Evolutionary conservation across 1,139 yeast genomes (phyloP).

Genomic region (Blastobotrys illinoisensis): DNA sequence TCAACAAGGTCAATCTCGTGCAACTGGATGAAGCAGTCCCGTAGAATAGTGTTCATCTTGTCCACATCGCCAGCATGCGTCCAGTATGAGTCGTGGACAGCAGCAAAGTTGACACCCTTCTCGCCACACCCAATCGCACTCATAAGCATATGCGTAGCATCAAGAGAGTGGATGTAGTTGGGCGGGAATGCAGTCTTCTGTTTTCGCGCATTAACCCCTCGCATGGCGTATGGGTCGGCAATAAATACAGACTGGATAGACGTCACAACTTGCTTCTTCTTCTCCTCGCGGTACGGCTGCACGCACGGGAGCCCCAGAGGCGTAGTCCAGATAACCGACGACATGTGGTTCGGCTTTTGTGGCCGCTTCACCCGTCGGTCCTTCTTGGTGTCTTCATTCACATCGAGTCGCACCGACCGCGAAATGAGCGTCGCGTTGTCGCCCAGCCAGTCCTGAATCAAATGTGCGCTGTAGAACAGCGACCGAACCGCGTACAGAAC

Average conservation of each 20-base stretch:
- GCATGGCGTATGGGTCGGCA: slow-evolving; percentile 75
- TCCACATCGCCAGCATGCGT: slow-evolving; percentile 88
- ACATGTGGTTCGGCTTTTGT: slow-evolving; percentile 45
- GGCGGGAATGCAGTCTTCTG: slow-evolving; percentile 96
- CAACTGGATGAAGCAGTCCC: slow-evolving; percentile 74
- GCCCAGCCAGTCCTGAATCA: slow-evolving; percentile 94
- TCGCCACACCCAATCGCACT: slow-evolving; percentile 79
- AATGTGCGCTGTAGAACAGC: slow-evolving; percentile 86
- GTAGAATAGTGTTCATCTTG: slow-evolving; percentile 61
- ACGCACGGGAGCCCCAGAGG: slow-evolving; percentile 86
- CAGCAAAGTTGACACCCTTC: slow-evolving; percentile 69
- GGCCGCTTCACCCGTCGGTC: slow-evolving; percentile 7
- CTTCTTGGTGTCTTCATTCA: slow-evolving; percentile 28
- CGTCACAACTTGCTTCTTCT: slow-evolving; percentile 62
- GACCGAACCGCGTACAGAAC: slow-evolving; percentile 83
- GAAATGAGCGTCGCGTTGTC: slow-evolving; percentile 78
- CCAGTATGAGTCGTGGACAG: slow-evolving; percentile 99
- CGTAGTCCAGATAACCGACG: slow-evolving; percentile 96
- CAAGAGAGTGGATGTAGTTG: slow-evolving; percentile 88
- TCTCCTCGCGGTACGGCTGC: slow-evolving; percentile 81
- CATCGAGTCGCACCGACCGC: slow-evolving; percentile 66
- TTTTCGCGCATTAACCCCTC: slow-evolving; percentile 80
- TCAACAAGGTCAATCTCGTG: slow-evolving; percentile 70
- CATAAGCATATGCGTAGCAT: slow-evolving; percentile 94
- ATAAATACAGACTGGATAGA: slow-evolving; percentile 79